A percentile compares a stretch with the other conserved stretches of the same genome.
phyloP scores from a whole-genome alignment of 1,284 basidiomycete species.

The Apiotrichum mycotoxinovorans region DNA sequence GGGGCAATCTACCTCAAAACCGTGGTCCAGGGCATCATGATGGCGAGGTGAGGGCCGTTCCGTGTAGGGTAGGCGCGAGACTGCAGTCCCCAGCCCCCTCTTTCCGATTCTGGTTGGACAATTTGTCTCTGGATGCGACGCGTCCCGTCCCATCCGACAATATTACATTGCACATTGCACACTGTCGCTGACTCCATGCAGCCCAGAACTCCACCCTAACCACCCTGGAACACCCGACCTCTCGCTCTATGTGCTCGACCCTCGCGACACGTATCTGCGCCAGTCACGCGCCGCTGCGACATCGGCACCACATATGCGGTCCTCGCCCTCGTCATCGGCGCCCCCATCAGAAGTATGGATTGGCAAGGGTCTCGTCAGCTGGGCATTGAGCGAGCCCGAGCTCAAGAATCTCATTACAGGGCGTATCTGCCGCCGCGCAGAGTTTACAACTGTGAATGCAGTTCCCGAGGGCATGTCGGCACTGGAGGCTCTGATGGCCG shows the following conservation, averaged over 20 bases:
- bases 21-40: slow-evolving; percentile 42
- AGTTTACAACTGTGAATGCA: slow-evolving; percentile 1
- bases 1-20: slow-evolving; percentile 47
- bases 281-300: slow-evolving; percentile 23
- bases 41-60: slow-evolving; percentile 35
- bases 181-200: slow-evolving; percentile 16
- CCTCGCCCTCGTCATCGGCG: slow-evolving; percentile 11
- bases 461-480: slow-evolving; percentile 19
- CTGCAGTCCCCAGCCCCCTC: background rate
- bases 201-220: slow-evolving; percentile 42
- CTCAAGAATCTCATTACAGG: slow-evolving; percentile 47
- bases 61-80: background rate
- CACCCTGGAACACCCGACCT: slow-evolving; percentile 34
- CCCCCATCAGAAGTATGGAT: slow-evolving; percentile 39
- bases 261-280: slow-evolving; percentile 43
- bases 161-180: background rate
- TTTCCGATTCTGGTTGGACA: background rate
- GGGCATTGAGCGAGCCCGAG: slow-evolving; percentile 41
- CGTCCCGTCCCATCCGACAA: background rate
- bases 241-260: slow-evolving; percentile 45
- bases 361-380: slow-evolving; percentile 42
- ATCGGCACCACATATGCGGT: slow-evolving; percentile 14
- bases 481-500: slow-evolving; percentile 32
- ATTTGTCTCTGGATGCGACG: background rate
- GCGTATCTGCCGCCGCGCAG: slow-evolving; percentile 24